Evolutionary conservation across 306 rosid genomes (phyloP).

Genomic region (Dalbergia oliveri): DNA sequence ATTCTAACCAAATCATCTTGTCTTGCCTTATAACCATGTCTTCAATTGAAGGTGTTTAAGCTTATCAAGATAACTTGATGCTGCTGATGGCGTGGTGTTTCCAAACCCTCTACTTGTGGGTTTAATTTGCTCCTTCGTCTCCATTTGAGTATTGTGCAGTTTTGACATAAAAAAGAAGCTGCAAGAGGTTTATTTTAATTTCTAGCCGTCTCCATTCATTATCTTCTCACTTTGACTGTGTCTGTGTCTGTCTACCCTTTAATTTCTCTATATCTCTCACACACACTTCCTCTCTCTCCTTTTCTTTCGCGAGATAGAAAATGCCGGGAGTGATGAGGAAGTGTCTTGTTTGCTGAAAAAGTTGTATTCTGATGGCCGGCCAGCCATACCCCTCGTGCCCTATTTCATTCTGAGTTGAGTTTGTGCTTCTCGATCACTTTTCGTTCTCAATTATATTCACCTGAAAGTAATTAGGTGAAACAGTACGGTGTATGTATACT

Average conservation of each 20-base stretch:
- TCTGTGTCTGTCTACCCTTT: background rate
- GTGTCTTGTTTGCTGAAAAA: constrained; percentile 47
- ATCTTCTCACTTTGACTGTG: constrained; percentile 20
- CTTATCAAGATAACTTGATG: too few species aligned
- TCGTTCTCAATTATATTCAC: constrained; percentile 19
- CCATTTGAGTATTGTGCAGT: constrained; percentile 19
- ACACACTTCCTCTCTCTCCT: constrained; percentile 38
- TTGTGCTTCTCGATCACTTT: constrained; percentile 5
- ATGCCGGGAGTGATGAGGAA: constrained; percentile 37
- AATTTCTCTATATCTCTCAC: background rate
- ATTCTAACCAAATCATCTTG: constrained; percentile 26
- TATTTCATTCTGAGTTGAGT: constrained; percentile 28
- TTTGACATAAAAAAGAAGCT: background rate
- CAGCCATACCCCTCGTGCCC: constrained; percentile 38
- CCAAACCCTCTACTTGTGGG: background rate
- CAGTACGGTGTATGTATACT: background rate
- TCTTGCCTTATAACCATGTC: constrained; percentile 26
- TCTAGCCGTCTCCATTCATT: constrained; percentile 30
- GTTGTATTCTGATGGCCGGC: constrained; percentile 20
- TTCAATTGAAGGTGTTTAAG: constrained; percentile 27
- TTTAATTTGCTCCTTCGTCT: constrained; percentile 11
- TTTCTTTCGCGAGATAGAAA: constrained; percentile 42
- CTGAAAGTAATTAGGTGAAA: background rate
- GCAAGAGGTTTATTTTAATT: background rate
- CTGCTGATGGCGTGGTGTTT: background rate